Evolutionary conservation across 1,284 basidiomycete species (phyloP).

Genomic region (Sporisorium iseilematis-ciliati): DNA sequence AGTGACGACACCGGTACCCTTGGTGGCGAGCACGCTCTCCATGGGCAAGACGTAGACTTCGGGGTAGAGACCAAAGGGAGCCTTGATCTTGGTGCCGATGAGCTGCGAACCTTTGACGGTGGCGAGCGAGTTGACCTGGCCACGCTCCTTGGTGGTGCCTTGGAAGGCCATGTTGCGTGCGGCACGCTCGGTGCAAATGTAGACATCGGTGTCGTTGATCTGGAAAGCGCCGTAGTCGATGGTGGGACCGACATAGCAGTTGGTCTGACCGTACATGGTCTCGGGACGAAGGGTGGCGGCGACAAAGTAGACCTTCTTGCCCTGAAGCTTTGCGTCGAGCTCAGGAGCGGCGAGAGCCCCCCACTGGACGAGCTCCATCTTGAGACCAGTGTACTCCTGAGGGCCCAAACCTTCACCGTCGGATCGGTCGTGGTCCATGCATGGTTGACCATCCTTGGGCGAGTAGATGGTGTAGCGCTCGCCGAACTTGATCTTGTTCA

Average conservation of each 20-base stretch:
- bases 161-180: constrained; percentile 99
- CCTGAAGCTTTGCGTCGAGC: constrained; percentile 75
- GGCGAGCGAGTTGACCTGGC: constrained; percentile 60
- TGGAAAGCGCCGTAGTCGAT: constrained; percentile 92
- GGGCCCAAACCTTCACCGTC: constrained; percentile 95
- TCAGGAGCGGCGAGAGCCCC: constrained; percentile 73
- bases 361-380: constrained; percentile 87
- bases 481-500: constrained; percentile 79
- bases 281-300: constrained; percentile 96
- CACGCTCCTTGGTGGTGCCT: constrained; percentile 75
- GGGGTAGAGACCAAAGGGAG: constrained; percentile 84
- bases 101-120: constrained; percentile 77
- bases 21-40: constrained; percentile 95
- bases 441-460: constrained; percentile 98
- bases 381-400: constrained; percentile 94
- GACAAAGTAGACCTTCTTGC: constrained; percentile 88
- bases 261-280: constrained; percentile 98
- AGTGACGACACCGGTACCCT: constrained; percentile 98
- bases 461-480: constrained; percentile 99
- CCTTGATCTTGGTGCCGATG: constrained; percentile 90
- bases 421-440: constrained; percentile 99
- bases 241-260: constrained; percentile 91
- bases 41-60: constrained; percentile 97
- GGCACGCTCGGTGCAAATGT: constrained; percentile 87
- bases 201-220: constrained; percentile 79